Evolutionary conservation across 1,284 basidiomycete species (phyloP).

Genomic region (Apiotrichum mycotoxinovorans): DNA sequence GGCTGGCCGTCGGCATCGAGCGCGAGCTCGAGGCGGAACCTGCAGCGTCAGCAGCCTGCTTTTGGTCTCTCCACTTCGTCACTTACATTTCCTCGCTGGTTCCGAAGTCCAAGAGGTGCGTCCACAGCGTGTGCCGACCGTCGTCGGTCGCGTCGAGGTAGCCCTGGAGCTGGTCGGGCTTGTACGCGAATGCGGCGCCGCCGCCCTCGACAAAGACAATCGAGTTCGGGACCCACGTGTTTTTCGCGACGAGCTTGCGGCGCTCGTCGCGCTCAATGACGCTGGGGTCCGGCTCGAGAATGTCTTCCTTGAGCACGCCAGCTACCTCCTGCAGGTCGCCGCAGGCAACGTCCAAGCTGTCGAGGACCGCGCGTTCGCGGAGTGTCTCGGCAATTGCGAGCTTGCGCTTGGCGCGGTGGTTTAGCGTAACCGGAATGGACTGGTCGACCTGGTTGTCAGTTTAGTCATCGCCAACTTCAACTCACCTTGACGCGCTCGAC

Average conservation of each 20-base stretch:
- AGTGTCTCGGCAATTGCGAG: slow-evolving; percentile 21
- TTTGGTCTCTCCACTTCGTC: no score
- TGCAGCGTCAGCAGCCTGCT: neutral
- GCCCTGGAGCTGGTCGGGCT: slow-evolving; percentile 20
- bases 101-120: slow-evolving; percentile 16
- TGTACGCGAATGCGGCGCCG: slow-evolving; percentile 20
- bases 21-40: slow-evolving; percentile 9
- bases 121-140: slow-evolving; percentile 12
- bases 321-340: slow-evolving; percentile 7
- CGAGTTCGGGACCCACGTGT: slow-evolving; percentile 1
- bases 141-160: slow-evolving; percentile 11
- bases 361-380: slow-evolving; percentile 6
- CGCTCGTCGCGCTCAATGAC: neutral
- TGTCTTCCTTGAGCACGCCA: slow-evolving; percentile 21
- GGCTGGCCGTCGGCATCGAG: slow-evolving; percentile 6
- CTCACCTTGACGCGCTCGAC: slow-evolving; percentile 52
- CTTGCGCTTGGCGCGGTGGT: slow-evolving; percentile 19
- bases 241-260: neutral
- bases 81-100: slow-evolving; percentile 8
- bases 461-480: no score
- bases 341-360: neutral
- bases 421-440: slow-evolving; percentile 6
- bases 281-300: slow-evolving; percentile 2
- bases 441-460: slow-evolving; percentile 23
- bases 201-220: slow-evolving; percentile 7